Conservation (phyloP, 176 grass and related monocot genomes). For the Triticum aestivum region DNA sequence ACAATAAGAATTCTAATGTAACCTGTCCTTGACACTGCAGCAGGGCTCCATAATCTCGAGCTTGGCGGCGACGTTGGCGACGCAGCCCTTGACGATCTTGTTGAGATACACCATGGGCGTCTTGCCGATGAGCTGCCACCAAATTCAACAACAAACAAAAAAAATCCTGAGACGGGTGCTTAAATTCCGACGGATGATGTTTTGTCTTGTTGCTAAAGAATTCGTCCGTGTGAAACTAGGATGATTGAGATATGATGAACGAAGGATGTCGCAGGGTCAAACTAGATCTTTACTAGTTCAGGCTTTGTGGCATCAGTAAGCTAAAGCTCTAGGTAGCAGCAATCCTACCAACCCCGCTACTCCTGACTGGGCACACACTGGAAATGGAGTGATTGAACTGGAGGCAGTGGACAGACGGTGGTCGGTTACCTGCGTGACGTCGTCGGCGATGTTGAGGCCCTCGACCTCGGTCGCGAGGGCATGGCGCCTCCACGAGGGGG, state of each 20-base stretch:
- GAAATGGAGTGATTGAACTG: not conserved
- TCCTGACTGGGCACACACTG: not conserved
- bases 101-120: constrained; percentile 98
- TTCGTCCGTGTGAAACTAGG: not conserved
- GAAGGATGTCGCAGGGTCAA: not conserved
- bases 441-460: constrained; percentile 80
- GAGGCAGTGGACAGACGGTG: not conserved
- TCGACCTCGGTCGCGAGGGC: constrained; percentile 65
- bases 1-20: not conserved
- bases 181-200: not conserved
- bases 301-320: not conserved
- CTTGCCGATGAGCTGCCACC: constrained; percentile 86
- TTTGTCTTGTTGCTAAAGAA: not conserved
- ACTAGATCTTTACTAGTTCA: not conserved
- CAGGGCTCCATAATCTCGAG: constrained; percentile 99
- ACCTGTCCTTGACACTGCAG: constrained; percentile 97
- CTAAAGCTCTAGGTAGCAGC: not conserved
- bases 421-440: constrained; percentile 71
- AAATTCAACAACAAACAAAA: not conserved
- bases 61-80: constrained; percentile 83
- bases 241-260: not conserved
- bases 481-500: constrained; percentile 34
- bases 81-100: constrained; percentile 74
- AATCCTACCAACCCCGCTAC: not conserved
- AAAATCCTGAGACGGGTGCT: not conserved